phyloP scores from a whole-genome alignment of 129 eudicot genomes.

The Silybum marianum region DNA sequence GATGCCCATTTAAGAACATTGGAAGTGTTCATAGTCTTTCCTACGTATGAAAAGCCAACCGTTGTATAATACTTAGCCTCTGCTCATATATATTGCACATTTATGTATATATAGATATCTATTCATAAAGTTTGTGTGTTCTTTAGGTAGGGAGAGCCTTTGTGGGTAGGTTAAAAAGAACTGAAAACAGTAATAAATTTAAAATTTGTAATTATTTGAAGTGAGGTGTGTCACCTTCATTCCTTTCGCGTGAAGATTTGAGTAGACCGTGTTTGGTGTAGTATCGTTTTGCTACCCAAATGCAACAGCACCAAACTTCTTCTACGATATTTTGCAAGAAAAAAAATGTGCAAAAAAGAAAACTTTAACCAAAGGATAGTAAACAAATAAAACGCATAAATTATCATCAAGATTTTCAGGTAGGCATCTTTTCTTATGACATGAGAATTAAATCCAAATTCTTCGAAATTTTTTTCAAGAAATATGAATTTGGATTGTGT shows the following conservation, averaged over 20 bases:
- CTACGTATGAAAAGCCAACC: slow-evolving; percentile 17
- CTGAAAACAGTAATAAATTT: slow-evolving; percentile 14
- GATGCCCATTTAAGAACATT: slow-evolving; percentile 33
- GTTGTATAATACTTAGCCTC: slow-evolving; percentile 27
- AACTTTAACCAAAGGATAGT: not conserved
- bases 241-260: slow-evolving; percentile 40
- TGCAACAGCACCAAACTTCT: slow-evolving; percentile 20
- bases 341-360: not conserved
- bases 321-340: slow-evolving; percentile 11
- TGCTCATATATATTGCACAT: slow-evolving; percentile 34
- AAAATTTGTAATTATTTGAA: not conserved
- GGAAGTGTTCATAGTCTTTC: slow-evolving; percentile 45
- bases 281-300: slow-evolving; percentile 14
- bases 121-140: slow-evolving; percentile 56
- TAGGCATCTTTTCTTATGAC: not conserved
- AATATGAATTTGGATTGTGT: not conserved
- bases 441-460: not conserved
- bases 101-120: slow-evolving; percentile 12
- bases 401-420: not conserved
- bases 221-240: slow-evolving; percentile 33
- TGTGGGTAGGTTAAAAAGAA: slow-evolving; percentile 25
- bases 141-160: slow-evolving; percentile 49
- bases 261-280: slow-evolving; percentile 14
- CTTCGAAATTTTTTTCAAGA: not conserved
- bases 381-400: slow-evolving; percentile 12